Evolutionary conservation across 2,329 filamentous ascomycete species (phyloP), one percentile per base, ranked within the genome.

Genomic region (Botrytis galanthina): DNA sequence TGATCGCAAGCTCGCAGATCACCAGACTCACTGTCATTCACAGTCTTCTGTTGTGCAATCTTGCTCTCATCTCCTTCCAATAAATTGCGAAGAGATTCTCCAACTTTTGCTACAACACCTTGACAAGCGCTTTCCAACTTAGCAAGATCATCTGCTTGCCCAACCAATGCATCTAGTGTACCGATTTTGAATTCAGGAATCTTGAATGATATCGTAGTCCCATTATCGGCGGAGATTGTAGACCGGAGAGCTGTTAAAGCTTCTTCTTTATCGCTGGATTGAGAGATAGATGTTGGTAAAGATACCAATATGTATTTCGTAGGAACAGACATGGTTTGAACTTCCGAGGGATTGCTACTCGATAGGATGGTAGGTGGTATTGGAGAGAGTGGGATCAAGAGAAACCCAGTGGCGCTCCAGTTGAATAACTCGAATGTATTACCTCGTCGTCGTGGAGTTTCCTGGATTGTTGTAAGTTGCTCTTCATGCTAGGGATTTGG

Each of bases 151-250:
- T 99, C 96, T 73, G 96, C 96, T 83, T 99, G 95, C 84, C 97
- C 93, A 62, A 99, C 94, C 73, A 99, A 87, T 57, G 93, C 94
- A 84, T 99, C 96, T 54, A 99, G 88, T 0, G 96, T 98, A 74
- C 96, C 96, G 82, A 99, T 97, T 86, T 98, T 99, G 88, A 99
- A 98, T 77, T 94, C 92, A 32, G 96, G 96, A 76, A 98, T 92
- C 73, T 89, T 85, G 81, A 98, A 98, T 3, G 91, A 90, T 70
- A 90, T 85, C 63, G 94, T 91, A 70, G 88, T 89, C 81, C 92
- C 94, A 82, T 93, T 91, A 79, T 97, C 93, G 73, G 89, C 84
- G 68, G 89, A 86, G 72, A 97, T 87, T 60, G 91, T 93, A 73
- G 90, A 85, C 78, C 90, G 89, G 75, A 99, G 84, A 63, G 93